A percentile compares a stretch with the other conserved stretches of the same genome.
These are phyloP conservation scores for Stylosanthes scabra DNA, from an alignment of 331 rosid species.

Conservation along the genomic window DNA sequence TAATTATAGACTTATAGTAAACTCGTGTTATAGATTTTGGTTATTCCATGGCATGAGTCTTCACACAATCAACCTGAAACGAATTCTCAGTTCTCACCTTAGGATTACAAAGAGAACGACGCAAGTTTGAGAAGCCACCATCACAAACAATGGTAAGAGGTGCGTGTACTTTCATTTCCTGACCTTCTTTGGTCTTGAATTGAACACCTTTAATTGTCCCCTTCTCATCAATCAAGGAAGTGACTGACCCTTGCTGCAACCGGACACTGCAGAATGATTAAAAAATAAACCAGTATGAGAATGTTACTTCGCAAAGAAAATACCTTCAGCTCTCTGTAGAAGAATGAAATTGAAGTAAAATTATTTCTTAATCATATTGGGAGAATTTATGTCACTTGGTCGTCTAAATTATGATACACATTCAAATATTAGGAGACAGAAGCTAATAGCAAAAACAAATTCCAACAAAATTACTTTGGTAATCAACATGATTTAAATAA, in stretches of 20 bases:
- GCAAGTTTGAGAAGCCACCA: conserved; percentile 98
- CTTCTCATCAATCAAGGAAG: conserved; percentile 87
- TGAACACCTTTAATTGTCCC: conserved; percentile 90
- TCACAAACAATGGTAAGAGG: conserved; percentile 97
- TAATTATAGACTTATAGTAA: conserved; percentile 16
- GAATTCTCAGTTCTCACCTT: conserved; percentile 59
- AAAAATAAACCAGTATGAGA: background rate
- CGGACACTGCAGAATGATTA: conserved; percentile 57
- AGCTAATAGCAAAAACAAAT: conserved; percentile 18
- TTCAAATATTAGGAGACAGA: conserved; percentile 26
- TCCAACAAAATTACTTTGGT: conserved; percentile 13
- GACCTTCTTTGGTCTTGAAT: conserved; percentile 80
- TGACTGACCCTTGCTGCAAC: conserved; percentile 93
- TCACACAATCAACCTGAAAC: conserved; percentile 32
- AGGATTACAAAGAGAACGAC: conserved; percentile 95
- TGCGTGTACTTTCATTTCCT: conserved; percentile 72
- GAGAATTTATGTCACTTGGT: conserved; percentile 10
- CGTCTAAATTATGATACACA: conserved; percentile 7
- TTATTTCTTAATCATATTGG: background rate
- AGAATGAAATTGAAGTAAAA: conserved; percentile 21
- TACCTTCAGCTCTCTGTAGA: conserved; percentile 16
- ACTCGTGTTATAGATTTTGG: background rate
- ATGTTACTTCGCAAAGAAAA: conserved; percentile 22
- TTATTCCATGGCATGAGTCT: conserved; percentile 10
- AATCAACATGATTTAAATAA: conserved; percentile 22